Percentiles rank a stretch among this genome's conserved stretches.
phyloP scores from a whole-genome alignment of 148 eudicot species.

The Talinum fruticosum region DNA sequence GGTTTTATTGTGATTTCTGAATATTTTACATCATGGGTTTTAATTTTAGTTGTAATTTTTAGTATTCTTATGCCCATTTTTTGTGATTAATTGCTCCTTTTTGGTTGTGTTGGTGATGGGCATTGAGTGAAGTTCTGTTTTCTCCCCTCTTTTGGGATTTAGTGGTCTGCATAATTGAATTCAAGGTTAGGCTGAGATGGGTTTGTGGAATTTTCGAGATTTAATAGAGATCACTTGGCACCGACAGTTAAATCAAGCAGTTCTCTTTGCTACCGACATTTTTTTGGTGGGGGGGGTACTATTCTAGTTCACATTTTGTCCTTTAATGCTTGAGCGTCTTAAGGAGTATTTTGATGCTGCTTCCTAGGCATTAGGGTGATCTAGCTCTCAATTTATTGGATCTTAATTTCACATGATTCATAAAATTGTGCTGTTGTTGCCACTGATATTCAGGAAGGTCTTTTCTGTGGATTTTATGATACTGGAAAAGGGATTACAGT shows the following conservation, averaged over 20 bases:
- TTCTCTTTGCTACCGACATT: constrained; percentile 16
- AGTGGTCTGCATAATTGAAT: not conserved
- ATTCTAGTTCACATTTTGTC: not conserved
- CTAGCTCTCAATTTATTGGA: not conserved
- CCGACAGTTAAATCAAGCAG: constrained; percentile 23
- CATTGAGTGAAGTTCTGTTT: constrained; percentile 1
- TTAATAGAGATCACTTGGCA: constrained; percentile 9
- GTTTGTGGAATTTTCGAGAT: constrained; percentile 4
- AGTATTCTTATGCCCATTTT: not conserved
- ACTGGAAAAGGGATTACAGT: not conserved
- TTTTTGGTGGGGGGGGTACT: not conserved
- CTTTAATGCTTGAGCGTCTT: not conserved
- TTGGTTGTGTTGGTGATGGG: constrained; percentile 1
- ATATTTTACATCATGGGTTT: not conserved
- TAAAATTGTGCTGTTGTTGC: not conserved
- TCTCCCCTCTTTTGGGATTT: not conserved
- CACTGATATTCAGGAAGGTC: not conserved
- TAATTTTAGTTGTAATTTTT: not conserved
- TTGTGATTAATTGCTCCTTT: not conserved
- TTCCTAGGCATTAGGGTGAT: not conserved
- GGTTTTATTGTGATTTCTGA: not conserved
- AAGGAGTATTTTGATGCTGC: not conserved
- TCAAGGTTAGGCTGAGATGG: constrained; percentile 1
- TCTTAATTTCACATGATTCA: not conserved
- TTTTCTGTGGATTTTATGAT: not conserved